These are phyloP conservation scores for Sequoia sempervirens DNA, from an alignment of 75 land plant species.

Conservation along the genomic window DNA sequence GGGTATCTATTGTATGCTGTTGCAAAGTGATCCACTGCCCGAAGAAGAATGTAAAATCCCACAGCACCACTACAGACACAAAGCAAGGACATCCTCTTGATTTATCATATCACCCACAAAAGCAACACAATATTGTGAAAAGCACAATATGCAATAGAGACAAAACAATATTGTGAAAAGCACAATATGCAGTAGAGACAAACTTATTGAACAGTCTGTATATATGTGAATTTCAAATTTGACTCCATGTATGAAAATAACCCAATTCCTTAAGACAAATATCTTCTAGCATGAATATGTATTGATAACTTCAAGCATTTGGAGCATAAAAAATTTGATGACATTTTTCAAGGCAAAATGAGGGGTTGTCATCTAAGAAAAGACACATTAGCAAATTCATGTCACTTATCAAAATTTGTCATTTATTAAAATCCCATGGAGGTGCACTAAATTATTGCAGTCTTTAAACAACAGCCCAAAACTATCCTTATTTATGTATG, in stretches of 20 bases:
- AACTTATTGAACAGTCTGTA: neutral
- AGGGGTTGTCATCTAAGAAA: neutral
- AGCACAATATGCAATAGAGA: neutral
- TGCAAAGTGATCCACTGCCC: conserved; percentile 85
- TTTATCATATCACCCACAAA: conserved; percentile 1
- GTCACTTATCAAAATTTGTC: neutral
- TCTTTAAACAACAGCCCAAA: neutral
- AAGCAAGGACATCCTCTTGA: conserved; percentile 5
- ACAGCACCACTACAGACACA: conserved; percentile 46
- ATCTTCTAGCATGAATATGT: neutral
- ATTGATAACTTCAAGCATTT: neutral
- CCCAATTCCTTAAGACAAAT: neutral
- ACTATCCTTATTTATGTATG: neutral
- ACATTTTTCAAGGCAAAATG: neutral
- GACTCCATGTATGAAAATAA: neutral
- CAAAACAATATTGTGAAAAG: neutral
- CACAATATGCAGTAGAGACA: neutral
- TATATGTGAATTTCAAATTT: neutral
- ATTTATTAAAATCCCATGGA: too few species aligned
- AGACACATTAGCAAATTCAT: neutral
- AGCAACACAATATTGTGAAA: neutral
- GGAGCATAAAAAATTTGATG: too few species aligned
- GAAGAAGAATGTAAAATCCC: conserved; percentile 74
- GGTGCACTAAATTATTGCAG: neutral
- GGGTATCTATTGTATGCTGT: conserved; percentile 79